These are phyloP conservation scores for Candida sojae DNA, from an alignment of 1,139 yeast genomes.

Conservation along the genomic window DNA sequence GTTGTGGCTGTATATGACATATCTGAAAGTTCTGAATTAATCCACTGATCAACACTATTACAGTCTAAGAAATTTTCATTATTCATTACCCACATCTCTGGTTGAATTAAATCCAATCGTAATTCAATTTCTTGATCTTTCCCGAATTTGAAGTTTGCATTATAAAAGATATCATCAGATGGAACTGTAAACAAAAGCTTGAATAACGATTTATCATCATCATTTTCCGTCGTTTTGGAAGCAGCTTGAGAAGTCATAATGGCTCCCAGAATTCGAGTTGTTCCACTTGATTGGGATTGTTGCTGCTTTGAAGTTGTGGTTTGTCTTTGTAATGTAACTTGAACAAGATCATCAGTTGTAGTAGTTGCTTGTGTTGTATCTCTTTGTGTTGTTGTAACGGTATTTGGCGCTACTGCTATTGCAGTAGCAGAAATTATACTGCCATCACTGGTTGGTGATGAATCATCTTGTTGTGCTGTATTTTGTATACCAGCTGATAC, in stretches of 20 bases:
- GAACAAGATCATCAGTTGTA: slow-evolving; percentile 7
- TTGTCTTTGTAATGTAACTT: slow-evolving; percentile 13
- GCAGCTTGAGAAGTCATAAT: slow-evolving; percentile 6
- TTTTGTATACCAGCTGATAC: background rate
- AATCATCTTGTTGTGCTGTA: background rate
- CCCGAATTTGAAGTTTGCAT: slow-evolving; percentile 16
- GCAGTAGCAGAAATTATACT: background rate
- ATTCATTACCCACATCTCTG: slow-evolving; percentile 41
- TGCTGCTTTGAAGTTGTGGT: slow-evolving; percentile 10
- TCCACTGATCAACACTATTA: slow-evolving; percentile 22
- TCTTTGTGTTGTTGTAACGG: background rate
- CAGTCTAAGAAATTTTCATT: slow-evolving; percentile 26
- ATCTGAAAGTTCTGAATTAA: slow-evolving; percentile 16
- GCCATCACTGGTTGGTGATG: background rate
- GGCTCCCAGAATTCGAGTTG: too few species aligned
- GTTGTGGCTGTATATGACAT: slow-evolving; percentile 9
- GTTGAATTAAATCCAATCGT: slow-evolving; percentile 35
- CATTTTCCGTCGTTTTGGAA: slow-evolving; percentile 19
- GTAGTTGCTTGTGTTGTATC: slow-evolving; percentile 4
- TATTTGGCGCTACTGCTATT: background rate
- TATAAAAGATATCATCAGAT: slow-evolving; percentile 17
- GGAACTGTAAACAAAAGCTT: slow-evolving; percentile 23
- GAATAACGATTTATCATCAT: slow-evolving; percentile 18
- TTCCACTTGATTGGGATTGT: slow-evolving; percentile 3
- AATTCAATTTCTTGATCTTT: slow-evolving; percentile 18